A percentile compares a stretch with the other conserved stretches of the same genome.
Conservation (phyloP, 2,329 filamentous ascomycete genomes). For the Byssochlamys sp. region DNA sequence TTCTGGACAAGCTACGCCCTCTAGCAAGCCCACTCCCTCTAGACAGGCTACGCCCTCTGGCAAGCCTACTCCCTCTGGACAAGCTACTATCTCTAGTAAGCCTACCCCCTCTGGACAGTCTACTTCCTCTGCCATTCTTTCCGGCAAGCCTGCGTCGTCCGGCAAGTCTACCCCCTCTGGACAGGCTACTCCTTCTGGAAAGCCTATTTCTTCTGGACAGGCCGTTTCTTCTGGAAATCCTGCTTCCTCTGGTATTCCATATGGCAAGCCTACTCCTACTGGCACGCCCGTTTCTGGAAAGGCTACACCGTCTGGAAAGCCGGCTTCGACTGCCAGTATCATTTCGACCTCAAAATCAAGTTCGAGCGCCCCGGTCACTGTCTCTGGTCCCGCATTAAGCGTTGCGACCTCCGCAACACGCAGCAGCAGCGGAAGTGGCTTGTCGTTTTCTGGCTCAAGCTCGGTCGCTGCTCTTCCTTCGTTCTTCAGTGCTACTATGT, state of each 20-base stretch:
- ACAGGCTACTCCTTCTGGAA: not conserved
- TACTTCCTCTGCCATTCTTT: not conserved
- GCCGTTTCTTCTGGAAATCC: not conserved
- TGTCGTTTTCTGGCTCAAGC: not conserved
- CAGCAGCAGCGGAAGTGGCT: not conserved
- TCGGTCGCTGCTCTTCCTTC: not conserved
- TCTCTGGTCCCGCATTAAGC: not conserved
- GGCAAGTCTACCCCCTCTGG: not conserved
- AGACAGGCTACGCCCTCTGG: not conserved
- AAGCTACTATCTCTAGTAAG: not conserved
- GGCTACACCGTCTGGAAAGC: not conserved
- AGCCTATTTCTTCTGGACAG: not conserved
- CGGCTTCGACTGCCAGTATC: not conserved
- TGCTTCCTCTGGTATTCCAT: too few species aligned
- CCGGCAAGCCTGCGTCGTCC: too few species aligned
- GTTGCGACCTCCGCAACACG: not conserved
- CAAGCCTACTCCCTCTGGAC: not conserved
- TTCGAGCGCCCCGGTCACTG: not conserved
- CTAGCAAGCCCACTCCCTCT: not conserved
- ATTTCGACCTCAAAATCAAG: not conserved
- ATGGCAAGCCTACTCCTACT: not conserved
- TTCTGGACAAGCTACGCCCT: not conserved
- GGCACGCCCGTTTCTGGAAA: not conserved
- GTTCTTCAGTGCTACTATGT: not conserved
- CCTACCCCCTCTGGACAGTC: not conserved